phyloP scores from a whole-genome alignment of 2,329 filamentous ascomycete species.

The Colletotrichum tropicale region DNA sequence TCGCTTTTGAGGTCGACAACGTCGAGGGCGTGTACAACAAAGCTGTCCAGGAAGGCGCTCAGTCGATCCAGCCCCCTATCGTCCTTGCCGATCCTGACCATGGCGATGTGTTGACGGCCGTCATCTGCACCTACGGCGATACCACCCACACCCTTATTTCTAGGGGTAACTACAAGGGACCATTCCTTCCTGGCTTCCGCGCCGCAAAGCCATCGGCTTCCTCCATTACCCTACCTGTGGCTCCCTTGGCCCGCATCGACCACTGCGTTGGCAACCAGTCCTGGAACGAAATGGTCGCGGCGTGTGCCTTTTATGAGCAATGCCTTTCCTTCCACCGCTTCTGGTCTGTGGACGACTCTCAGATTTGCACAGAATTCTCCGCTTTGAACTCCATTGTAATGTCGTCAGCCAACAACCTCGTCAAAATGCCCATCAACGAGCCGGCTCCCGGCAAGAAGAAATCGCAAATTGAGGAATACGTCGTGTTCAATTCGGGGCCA shows the following conservation, averaged over 20 bases:
- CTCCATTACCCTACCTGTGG: conserved; percentile 58
- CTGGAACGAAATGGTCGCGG: conserved; percentile 83
- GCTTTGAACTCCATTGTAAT: conserved; percentile 91
- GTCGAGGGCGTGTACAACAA: conserved; percentile 79
- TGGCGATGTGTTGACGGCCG: conserved; percentile 74
- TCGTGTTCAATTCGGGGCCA: conserved; percentile 86
- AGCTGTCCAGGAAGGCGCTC: conserved; percentile 70
- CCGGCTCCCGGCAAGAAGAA: conserved; percentile 89
- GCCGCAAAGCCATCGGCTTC: conserved; percentile 47
- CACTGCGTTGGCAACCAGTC: conserved; percentile 98
- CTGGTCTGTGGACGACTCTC: conserved; percentile 94
- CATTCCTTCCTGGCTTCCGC: conserved; percentile 85
- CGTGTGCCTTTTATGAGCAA: conserved; percentile 79
- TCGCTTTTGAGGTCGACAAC: conserved; percentile 92
- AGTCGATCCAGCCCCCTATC: conserved; percentile 66
- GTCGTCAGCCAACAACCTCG: conserved; percentile 80
- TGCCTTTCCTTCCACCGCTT: conserved; percentile 94
- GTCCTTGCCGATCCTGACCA: conserved; percentile 59
- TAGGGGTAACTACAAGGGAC: conserved; percentile 69
- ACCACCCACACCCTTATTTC: conserved; percentile 93
- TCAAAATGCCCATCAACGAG: conserved; percentile 99
- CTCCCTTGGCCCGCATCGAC: conserved; percentile 79
- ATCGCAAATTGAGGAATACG: conserved; percentile 92
- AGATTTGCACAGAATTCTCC: conserved; percentile 92
- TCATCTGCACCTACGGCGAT: conserved; percentile 91